Percentiles rank a stretch among this genome's conserved stretches.
Evolutionary conservation across 2,329 filamentous ascomycete genomes (phyloP).

Genomic region (Didymella lethalis): DNA sequence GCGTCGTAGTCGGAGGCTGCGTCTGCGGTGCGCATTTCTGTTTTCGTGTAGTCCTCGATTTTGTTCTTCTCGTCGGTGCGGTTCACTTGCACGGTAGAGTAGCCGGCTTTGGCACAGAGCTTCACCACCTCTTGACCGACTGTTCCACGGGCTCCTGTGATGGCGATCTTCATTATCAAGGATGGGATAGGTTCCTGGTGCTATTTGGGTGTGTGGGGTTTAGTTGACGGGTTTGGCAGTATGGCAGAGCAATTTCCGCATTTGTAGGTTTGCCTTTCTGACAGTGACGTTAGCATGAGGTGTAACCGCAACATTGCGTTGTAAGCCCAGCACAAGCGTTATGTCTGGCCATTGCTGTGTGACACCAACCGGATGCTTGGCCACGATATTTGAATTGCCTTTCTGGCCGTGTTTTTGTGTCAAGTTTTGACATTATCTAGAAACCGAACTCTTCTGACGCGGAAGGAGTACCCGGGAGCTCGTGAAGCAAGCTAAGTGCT

Average conservation of each 20-base stretch:
- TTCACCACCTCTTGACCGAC: slow-evolving; percentile 27
- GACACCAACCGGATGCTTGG: slow-evolving; percentile 10
- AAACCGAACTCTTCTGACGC: background rate
- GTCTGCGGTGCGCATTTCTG: slow-evolving; percentile 48
- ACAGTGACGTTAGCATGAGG: slow-evolving; percentile 21
- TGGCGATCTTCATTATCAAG: slow-evolving; percentile 26
- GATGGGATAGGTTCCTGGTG: background rate
- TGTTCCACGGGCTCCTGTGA: slow-evolving; percentile 25
- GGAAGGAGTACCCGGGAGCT: background rate
- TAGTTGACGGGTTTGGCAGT: background rate
- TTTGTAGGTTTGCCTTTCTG: slow-evolving; percentile 8
- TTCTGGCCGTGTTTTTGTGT: background rate
- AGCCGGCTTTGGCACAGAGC: slow-evolving; percentile 42
- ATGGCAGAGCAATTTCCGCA: slow-evolving; percentile 6
- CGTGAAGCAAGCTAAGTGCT: background rate
- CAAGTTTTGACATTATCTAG: background rate
- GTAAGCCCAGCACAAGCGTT: slow-evolving; percentile 16
- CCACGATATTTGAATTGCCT: background rate
- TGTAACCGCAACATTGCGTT: slow-evolving; percentile 1
- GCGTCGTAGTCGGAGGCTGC: slow-evolving; percentile 45
- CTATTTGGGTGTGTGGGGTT: background rate
- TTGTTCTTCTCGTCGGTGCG: slow-evolving; percentile 42
- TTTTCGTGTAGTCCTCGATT: slow-evolving; percentile 36
- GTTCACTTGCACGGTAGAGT: slow-evolving; percentile 49
- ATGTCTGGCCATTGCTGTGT: slow-evolving; percentile 3